Percentiles rank a stretch among this genome's conserved stretches.
Conservation (phyloP, 345 rosid genomes). For the Brassica nigra region DNA sequence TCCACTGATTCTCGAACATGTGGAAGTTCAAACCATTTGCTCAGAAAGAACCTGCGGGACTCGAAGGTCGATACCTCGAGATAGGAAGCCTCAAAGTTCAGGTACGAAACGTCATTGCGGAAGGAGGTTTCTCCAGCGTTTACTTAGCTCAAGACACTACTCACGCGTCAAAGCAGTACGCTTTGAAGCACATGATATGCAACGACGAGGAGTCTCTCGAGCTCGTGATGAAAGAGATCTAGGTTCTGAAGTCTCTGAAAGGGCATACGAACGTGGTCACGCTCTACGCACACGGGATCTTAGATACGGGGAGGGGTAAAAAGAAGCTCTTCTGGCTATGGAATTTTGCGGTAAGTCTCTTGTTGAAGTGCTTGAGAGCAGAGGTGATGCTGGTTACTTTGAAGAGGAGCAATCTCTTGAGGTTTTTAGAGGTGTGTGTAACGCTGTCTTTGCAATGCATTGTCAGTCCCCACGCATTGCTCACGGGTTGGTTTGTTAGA, state of each 20-base stretch:
- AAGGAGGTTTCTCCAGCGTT: slow-evolving; percentile 96
- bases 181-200: slow-evolving; percentile 93
- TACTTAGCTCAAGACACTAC: slow-evolving; percentile 77
- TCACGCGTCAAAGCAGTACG: slow-evolving; percentile 78
- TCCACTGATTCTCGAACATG: slow-evolving; percentile 44
- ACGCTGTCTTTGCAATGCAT: slow-evolving; percentile 97
- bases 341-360: slow-evolving; percentile 90
- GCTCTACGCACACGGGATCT: slow-evolving; percentile 65
- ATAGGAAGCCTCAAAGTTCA: slow-evolving; percentile 80
- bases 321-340: slow-evolving; percentile 91
- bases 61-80: slow-evolving; percentile 83
- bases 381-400: slow-evolving; percentile 72
- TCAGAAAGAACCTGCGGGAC: slow-evolving; percentile 83
- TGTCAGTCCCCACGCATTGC: slow-evolving; percentile 88
- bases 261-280: slow-evolving; percentile 91
- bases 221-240: slow-evolving; percentile 76
- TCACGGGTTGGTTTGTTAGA: slow-evolving; percentile 84
- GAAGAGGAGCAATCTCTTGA: slow-evolving; percentile 81
- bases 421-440: slow-evolving; percentile 85
- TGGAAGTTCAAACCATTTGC: slow-evolving; percentile 92
- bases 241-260: slow-evolving; percentile 73
- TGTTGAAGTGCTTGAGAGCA: slow-evolving; percentile 72
- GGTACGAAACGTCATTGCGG: slow-evolving; percentile 74
- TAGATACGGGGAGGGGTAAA: slow-evolving; percentile 86
- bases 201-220: slow-evolving; percentile 81